phyloP scores from a whole-genome alignment of 2,329 filamentous ascomycete genomes.

The Pseudogymnoascus pannorum region DNA sequence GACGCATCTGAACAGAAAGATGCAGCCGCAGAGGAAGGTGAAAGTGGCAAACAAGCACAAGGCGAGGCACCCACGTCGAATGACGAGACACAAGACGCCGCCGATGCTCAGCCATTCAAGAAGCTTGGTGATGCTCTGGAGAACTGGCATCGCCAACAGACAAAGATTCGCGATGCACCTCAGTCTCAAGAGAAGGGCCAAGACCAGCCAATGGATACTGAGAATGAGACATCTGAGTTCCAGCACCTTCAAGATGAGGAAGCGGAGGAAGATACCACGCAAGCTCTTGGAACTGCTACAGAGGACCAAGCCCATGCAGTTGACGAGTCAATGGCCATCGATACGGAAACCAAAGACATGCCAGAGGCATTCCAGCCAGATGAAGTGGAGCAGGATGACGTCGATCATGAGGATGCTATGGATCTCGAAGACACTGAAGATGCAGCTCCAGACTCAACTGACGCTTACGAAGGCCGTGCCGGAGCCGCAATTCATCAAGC shows the following conservation, averaged over 20 bases:
- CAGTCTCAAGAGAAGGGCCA: constrained; percentile 34
- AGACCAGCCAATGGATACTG: constrained; percentile 26
- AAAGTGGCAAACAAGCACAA: constrained; percentile 38
- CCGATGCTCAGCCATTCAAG: constrained; percentile 69
- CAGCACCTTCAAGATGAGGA: constrained; percentile 87
- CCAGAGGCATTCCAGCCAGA: constrained; percentile 43
- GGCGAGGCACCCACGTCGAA: constrained; percentile 32
- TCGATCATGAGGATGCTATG: constrained; percentile 38
- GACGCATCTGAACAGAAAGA: constrained; percentile 57
- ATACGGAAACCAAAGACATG: constrained; percentile 55
- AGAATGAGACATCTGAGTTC: constrained; percentile 79
- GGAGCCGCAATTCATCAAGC: constrained; percentile 49
- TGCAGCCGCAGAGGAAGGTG: constrained; percentile 56
- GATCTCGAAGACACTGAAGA: constrained; percentile 33
- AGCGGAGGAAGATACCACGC: constrained; percentile 65
- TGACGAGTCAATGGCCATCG: constrained; percentile 82
- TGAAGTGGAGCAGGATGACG: constrained; percentile 38
- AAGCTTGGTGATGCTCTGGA: constrained; percentile 91
- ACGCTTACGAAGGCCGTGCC: constrained; percentile 47
- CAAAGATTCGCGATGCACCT: constrained; percentile 60
- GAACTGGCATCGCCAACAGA: constrained; percentile 83
- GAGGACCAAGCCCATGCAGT: constrained; percentile 82
- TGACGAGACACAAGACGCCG: constrained; percentile 33
- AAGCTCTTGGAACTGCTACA: constrained; percentile 81
- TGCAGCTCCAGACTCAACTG: constrained; percentile 36